phyloP scores from a whole-genome alignment of 1,139 yeast genomes.

The Debaryomyces sp. region DNA sequence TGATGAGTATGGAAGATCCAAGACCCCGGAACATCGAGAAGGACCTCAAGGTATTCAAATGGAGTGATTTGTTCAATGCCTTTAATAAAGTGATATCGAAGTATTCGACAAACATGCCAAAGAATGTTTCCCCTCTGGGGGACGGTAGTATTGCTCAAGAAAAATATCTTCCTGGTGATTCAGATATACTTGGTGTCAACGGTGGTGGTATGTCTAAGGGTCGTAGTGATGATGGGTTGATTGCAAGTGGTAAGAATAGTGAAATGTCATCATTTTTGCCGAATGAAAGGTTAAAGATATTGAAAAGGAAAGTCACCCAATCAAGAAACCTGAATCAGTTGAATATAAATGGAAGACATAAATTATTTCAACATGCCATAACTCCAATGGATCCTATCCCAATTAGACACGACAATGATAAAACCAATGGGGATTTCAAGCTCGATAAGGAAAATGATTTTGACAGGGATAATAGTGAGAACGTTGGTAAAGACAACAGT shows the following conservation, averaged over 20 bases:
- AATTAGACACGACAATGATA: background rate
- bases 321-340: constrained; percentile 7
- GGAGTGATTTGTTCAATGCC: constrained; percentile 59
- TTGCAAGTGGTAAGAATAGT: background rate
- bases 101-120: constrained; percentile 34
- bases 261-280: constrained; percentile 23
- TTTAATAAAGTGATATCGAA: constrained; percentile 63
- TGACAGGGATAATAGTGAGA: background rate
- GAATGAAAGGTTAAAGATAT: constrained; percentile 28
- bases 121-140: background rate
- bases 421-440: background rate
- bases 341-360: constrained; percentile 13
- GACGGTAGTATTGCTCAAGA: background rate
- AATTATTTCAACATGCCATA: constrained; percentile 24
- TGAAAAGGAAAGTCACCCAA: constrained; percentile 22
- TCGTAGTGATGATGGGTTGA: background rate
- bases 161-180: background rate
- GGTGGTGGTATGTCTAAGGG: background rate
- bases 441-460: background rate
- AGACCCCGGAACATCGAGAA: constrained; percentile 74
- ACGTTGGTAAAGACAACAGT: background rate
- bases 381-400: constrained; percentile 27
- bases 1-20: constrained; percentile 69
- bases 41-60: constrained; percentile 68
- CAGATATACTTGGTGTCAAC: background rate